These are phyloP conservation scores for Metschnikowia dekortorum DNA, from an alignment of 805 yeast species.

Conservation along the genomic window DNA sequence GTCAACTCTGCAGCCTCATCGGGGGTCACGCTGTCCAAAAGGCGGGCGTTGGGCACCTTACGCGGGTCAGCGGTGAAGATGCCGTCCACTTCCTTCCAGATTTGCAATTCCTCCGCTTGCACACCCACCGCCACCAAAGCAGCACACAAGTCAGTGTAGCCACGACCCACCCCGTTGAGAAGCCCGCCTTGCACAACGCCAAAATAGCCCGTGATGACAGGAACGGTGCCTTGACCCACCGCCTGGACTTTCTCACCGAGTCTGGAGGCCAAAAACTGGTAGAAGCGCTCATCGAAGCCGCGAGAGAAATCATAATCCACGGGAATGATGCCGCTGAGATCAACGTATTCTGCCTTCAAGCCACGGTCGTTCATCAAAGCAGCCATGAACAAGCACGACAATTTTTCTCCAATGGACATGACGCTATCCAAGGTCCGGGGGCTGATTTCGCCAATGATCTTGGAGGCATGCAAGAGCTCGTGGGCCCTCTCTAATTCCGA, in stretches of 20 bases:
- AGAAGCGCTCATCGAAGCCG: constrained; percentile 66
- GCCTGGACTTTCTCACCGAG: constrained; percentile 48
- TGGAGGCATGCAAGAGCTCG: constrained; percentile 78
- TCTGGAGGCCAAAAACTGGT: constrained; percentile 48
- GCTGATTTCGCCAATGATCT: constrained; percentile 86
- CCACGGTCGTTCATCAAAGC: constrained; percentile 80
- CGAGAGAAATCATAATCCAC: constrained; percentile 49
- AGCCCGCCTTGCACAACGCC: constrained; percentile 96
- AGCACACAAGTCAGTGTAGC: constrained; percentile 96
- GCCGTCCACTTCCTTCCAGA: constrained; percentile 99
- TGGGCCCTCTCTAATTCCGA: constrained; percentile 64
- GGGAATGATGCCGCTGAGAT: constrained; percentile 70
- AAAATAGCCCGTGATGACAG: constrained; percentile 94
- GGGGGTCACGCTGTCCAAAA: constrained; percentile 86
- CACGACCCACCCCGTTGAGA: constrained; percentile 90
- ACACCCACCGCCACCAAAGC: constrained; percentile 93
- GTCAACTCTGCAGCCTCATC: constrained; percentile 98
- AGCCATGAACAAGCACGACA: constrained; percentile 86
- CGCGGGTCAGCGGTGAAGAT: constrained; percentile 98
- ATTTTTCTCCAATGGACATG: constrained; percentile 91
- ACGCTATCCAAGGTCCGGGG: constrained; percentile 84
- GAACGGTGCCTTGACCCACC: constrained; percentile 49
- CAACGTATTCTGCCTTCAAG: constrained; percentile 72
- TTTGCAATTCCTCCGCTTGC: constrained; percentile 89
- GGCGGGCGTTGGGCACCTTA: constrained; percentile 84